Evolutionary conservation across 1,139 yeast species (phyloP).

Genomic region (Nakaseomyces glabratus): DNA sequence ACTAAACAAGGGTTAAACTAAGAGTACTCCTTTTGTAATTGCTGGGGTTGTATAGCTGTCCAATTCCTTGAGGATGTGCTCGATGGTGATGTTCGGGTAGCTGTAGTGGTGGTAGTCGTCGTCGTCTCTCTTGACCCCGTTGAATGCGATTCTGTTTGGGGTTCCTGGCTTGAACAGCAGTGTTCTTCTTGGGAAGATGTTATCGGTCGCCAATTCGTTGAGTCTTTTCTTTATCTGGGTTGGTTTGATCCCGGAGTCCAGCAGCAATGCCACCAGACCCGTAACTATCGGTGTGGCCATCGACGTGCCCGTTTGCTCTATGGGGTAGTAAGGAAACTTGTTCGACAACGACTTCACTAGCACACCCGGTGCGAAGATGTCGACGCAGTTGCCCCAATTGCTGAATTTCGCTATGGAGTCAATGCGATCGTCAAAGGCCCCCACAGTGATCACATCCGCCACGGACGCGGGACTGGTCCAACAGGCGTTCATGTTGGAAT

Average conservation of each 20-base stretch:
- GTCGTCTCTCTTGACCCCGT: conserved; percentile 30
- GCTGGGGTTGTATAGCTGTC: too few species aligned
- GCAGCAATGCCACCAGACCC: conserved; percentile 57
- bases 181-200: conserved; percentile 32
- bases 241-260: conserved; percentile 51
- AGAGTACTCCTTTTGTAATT: too few species aligned
- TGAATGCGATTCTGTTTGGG: conserved; percentile 39
- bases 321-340: conserved; percentile 10
- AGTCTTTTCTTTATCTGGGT: conserved; percentile 35
- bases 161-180: conserved; percentile 37
- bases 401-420: conserved; percentile 67
- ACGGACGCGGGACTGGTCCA: conserved; percentile 74
- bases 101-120: conserved; percentile 25
- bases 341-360: conserved; percentile 37
- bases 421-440: conserved; percentile 69
- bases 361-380: conserved; percentile 75
- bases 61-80: conserved; percentile 18
- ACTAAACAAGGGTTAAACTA: too few species aligned
- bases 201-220: conserved; percentile 32
- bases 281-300: conserved; percentile 80
- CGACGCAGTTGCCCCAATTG: conserved; percentile 86
- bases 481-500: conserved; percentile 69
- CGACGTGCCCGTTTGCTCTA: conserved; percentile 60
- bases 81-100: conserved; percentile 22
- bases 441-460: conserved; percentile 63